Conservation (phyloP, 768 basidiomycete genomes). For the Coprinellus aureogranulatus region DNA sequence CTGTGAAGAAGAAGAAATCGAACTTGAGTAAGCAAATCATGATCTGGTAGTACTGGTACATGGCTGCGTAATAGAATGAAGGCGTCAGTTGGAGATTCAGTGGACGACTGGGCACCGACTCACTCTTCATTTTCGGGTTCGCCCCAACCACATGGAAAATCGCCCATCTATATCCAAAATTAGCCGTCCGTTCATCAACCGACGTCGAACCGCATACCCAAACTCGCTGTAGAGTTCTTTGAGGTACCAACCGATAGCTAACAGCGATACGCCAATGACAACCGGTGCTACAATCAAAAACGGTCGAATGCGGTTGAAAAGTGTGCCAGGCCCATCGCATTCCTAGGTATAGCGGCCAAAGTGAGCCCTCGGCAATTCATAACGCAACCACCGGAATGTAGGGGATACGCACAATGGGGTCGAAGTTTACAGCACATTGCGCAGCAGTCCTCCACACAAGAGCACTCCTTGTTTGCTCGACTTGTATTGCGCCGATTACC, state of each 20-base stretch:
- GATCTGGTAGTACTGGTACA: slow-evolving; percentile 88
- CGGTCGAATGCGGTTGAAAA: slow-evolving; percentile 60
- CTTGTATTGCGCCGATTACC: slow-evolving; percentile 71
- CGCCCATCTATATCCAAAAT: slow-evolving; percentile 60
- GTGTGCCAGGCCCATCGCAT: slow-evolving; percentile 47
- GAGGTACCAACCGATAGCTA: slow-evolving; percentile 65
- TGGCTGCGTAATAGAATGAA: too few species aligned
- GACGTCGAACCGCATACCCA: slow-evolving; percentile 51
- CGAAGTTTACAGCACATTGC: slow-evolving; percentile 31
- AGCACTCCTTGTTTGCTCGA: slow-evolving; percentile 70
- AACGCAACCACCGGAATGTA: too few species aligned
- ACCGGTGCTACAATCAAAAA: slow-evolving; percentile 73
- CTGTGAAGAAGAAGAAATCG: slow-evolving; percentile 84
- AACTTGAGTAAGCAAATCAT: slow-evolving; percentile 87
- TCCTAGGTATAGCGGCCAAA: slow-evolving; percentile 23
- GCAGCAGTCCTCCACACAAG: slow-evolving; percentile 33
- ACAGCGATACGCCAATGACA: slow-evolving; percentile 64
- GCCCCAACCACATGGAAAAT: slow-evolving; percentile 89
- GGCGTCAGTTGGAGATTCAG: too few species aligned
- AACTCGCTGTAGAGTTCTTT: slow-evolving; percentile 76
- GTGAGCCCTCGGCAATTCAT: background rate
- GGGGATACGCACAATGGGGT: slow-evolving; percentile 40
- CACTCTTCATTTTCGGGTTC: slow-evolving; percentile 81
- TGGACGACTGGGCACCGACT: slow-evolving; percentile 16
- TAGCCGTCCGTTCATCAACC: background rate